phyloP scores from a whole-genome alignment of 176 grass and related monocot genomes.

The Pharus latifolius region DNA sequence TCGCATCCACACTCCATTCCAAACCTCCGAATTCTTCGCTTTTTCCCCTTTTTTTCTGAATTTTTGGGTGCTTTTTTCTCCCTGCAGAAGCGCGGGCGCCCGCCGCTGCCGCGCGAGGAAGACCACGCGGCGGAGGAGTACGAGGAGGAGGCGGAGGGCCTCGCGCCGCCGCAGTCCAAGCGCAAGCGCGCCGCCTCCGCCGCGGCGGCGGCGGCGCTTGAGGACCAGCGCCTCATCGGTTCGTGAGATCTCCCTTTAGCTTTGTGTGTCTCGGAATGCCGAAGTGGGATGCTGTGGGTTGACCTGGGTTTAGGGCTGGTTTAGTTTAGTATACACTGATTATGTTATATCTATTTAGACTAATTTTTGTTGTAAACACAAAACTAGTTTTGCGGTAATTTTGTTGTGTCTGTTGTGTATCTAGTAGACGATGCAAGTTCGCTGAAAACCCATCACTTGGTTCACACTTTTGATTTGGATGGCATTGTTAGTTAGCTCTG shows the following conservation, averaged over 20 bases:
- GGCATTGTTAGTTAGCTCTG: neutral
- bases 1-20: neutral
- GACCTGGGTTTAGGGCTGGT: neutral
- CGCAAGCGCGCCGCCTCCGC: constrained; percentile 34
- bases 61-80: neutral
- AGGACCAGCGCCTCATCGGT: constrained; percentile 37
- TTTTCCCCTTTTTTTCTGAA: neutral
- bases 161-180: constrained; percentile 21
- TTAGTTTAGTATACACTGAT: neutral
- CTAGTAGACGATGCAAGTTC: neutral
- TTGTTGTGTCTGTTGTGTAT: neutral
- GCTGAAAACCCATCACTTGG: neutral
- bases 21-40: neutral
- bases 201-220: neutral
- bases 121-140: constrained; percentile 5
- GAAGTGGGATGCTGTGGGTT: neutral
- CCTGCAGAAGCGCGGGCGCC: constrained; percentile 40
- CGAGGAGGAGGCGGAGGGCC: neutral
- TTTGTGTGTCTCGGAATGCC: neutral
- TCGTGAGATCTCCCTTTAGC: neutral
- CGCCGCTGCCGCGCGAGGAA: constrained; percentile 23
- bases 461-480: neutral
- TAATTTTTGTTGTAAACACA: too few relatives aligned
- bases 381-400: neutral
- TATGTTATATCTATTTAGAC: neutral